These are phyloP conservation scores for Pythium guiyangense DNA, from an alignment of 352 stramenopile species.

Conservation along the genomic window DNA sequence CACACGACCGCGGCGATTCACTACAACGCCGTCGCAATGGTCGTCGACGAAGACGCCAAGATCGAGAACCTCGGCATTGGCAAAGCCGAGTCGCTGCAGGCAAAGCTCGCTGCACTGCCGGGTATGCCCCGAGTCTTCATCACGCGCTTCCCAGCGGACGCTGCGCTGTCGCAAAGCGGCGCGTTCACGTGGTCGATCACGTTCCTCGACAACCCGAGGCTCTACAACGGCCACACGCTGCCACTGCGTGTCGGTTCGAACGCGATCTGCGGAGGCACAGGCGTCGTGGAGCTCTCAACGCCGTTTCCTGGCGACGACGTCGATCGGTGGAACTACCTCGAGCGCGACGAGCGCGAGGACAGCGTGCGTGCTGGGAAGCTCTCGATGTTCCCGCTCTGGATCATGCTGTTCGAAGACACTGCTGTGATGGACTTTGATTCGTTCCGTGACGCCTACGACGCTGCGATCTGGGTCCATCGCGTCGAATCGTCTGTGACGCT, in stretches of 20 bases:
- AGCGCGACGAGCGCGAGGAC: conserved; percentile 17
- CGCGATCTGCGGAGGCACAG: conserved; percentile 26
- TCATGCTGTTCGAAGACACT: conserved; percentile 66
- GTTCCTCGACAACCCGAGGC: conserved; percentile 38
- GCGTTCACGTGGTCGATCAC: conserved; percentile 69
- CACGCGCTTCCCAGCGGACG: conserved; percentile 32
- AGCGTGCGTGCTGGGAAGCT: conserved; percentile 18
- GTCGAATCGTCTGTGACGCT: conserved; percentile 17
- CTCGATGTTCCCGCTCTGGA: conserved; percentile 76
- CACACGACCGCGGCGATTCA: conserved; percentile 29
- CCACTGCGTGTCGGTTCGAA: conserved; percentile 31
- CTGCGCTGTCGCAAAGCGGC: conserved; percentile 25
- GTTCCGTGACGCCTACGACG: conserved; percentile 42
- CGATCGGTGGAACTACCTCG: conserved; percentile 31
- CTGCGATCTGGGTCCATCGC: conserved; percentile 40
- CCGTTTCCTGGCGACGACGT: conserved; percentile 38
- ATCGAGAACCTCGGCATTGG: conserved; percentile 33
- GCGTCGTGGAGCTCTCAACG: conserved; percentile 22
- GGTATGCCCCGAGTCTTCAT: conserved; percentile 38
- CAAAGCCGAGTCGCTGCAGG: conserved; percentile 45
- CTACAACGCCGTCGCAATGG: conserved; percentile 54
- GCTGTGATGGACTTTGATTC: conserved; percentile 52
- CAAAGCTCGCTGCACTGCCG: conserved; percentile 37
- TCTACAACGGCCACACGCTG: conserved; percentile 3
- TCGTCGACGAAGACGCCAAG: conserved; percentile 39